Evolutionary conservation across 768 basidiomycete genomes (phyloP).

Genomic region (Scleroderma bovista): DNA sequence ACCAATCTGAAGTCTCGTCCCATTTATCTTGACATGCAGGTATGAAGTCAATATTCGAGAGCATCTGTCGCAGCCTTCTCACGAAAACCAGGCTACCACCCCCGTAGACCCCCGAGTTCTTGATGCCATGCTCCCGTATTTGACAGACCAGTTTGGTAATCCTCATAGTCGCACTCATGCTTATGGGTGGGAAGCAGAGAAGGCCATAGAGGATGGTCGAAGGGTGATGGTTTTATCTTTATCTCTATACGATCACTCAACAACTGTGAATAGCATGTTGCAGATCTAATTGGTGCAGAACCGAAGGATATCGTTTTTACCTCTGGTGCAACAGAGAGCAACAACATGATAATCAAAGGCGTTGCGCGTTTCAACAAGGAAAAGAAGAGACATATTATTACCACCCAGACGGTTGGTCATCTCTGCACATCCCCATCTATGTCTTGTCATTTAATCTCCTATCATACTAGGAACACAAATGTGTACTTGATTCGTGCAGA

Average conservation of each 20-base stretch:
- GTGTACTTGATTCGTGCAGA: constrained; percentile 95
- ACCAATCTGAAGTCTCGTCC: constrained; percentile 65
- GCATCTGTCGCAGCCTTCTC: constrained; percentile 4
- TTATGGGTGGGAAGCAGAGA: constrained; percentile 98
- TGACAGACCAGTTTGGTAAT: constrained; percentile 96
- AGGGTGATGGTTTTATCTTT: constrained; percentile 43
- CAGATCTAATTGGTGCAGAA: constrained; percentile 89
- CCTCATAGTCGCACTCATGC: constrained; percentile 98
- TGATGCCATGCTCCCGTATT: constrained; percentile 93
- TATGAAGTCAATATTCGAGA: constrained; percentile 25
- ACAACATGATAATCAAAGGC: constrained; percentile 97
- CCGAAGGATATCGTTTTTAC: constrained; percentile 96
- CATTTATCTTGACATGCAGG: constrained; percentile 98
- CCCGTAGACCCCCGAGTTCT: constrained; percentile 96
- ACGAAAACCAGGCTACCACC: constrained; percentile 73
- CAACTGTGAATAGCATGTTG: constrained; percentile 58
- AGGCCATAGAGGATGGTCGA: constrained; percentile 88
- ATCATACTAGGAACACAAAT: constrained; percentile 99
- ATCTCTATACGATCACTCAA: neutral
- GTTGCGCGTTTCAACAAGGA: constrained; percentile 93
- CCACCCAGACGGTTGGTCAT: constrained; percentile 78
- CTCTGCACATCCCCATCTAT: neutral
- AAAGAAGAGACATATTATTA: constrained; percentile 90
- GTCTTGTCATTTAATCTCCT: neutral
- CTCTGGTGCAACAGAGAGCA: constrained; percentile 95